Evolutionary conservation across 441 rosid species (phyloP).

Genomic region (Geranium incanum): DNA sequence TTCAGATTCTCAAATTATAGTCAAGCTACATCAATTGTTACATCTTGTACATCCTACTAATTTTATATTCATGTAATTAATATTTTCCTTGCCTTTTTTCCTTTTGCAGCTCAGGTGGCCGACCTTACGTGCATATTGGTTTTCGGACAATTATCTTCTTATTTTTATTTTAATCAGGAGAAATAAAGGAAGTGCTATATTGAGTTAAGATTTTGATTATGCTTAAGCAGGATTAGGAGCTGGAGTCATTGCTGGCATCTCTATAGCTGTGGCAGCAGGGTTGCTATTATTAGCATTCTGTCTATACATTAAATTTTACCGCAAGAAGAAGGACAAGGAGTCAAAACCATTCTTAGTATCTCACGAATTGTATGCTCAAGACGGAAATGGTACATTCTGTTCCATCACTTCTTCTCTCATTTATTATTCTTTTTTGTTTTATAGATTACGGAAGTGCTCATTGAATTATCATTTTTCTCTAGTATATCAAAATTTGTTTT

Average conservation of each 20-base stretch:
- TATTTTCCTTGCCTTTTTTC: slow-evolving; percentile 18
- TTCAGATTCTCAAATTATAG: slow-evolving; percentile 1
- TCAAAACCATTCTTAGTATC: slow-evolving; percentile 23
- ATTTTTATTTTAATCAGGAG: slow-evolving; percentile 16
- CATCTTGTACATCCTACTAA: background rate
- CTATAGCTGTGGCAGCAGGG: slow-evolving; percentile 30
- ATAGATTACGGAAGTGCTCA: background rate
- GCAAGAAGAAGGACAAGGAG: slow-evolving; percentile 35
- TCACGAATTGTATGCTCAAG: slow-evolving; percentile 27
- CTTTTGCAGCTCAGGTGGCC: slow-evolving; percentile 68
- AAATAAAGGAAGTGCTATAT: slow-evolving; percentile 20
- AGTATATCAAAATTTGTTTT: background rate
- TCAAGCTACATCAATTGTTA: background rate
- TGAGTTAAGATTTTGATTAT: slow-evolving; percentile 25
- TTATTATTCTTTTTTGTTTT: background rate
- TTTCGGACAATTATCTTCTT: slow-evolving; percentile 26
- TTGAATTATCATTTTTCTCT: slow-evolving; percentile 14
- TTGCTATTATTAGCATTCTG: slow-evolving; percentile 28
- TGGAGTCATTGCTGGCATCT: slow-evolving; percentile 48
- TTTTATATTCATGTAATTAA: slow-evolving; percentile 10
- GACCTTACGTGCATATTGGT: slow-evolving; percentile 29
- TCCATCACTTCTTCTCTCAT: background rate
- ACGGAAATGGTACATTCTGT: slow-evolving; percentile 30
- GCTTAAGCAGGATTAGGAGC: slow-evolving; percentile 37
- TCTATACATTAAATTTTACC: slow-evolving; percentile 29